Evolutionary conservation across 2,329 filamentous ascomycete species (phyloP), one percentile per base, ranked within the genome.

Genomic region (Microdochium paspali): DNA sequence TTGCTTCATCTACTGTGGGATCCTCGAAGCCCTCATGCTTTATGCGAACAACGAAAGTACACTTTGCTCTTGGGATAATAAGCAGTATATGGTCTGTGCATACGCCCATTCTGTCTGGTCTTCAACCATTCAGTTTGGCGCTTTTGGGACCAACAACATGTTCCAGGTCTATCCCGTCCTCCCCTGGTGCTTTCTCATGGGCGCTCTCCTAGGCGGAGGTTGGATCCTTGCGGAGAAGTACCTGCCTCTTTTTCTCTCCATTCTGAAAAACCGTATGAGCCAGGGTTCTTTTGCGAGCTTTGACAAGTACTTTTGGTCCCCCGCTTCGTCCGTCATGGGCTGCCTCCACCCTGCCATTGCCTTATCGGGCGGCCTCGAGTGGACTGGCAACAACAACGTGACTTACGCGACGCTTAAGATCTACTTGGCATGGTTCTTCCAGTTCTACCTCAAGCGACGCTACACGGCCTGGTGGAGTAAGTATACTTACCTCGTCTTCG

Each of bases 1-100:
- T 2, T 58, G 59, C 24, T 49, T 73, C 23, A 67, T 72, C 9
- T 63, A 69, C 10, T 68, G 70, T 20, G 49, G 58, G 63, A 48
- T 73, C 59, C 53, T 59, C 46, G 49, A 58, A 54, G 60, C 59
- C 47, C 58, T 61, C 31, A 59, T 47, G 15, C 53, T 52, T 21
- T 57, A 58, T 42, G 50, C 54, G 26, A 56, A 57, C 49, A 65
- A 60, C 54, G 61, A 58, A 24, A 66, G 56, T 51, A 35, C 57
- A 49, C 13, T 61, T 58, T 28, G 56, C 56, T n/a, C 57, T 56
- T 44, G 49, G 49, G 47, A 50, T 58, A 61, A 4, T 18, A 35
- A 35, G 31, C 31, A 35, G 31, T 35, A 35, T 18, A 35, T 35
- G 31, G 31, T 35, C 31, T 35, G 31, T 35, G 31, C 31, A 35